Evolutionary conservation across 2,329 filamentous ascomycete genomes (phyloP), one percentile per base, ranked within the genome.

Genomic region (Mariannaea sp.): DNA sequence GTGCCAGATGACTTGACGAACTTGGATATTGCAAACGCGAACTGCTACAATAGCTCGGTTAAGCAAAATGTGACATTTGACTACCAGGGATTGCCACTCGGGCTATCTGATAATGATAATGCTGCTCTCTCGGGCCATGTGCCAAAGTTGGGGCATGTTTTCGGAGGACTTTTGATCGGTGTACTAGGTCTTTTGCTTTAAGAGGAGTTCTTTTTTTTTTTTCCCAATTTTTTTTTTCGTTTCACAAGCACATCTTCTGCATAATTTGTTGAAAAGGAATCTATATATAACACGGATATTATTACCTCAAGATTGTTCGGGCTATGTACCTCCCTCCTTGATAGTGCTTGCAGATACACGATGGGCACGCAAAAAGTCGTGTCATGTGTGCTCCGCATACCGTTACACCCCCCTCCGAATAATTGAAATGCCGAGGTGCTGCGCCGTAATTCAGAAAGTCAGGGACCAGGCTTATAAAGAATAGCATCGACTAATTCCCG

Each of bases 1-100:
- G 79, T 86, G 14, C 81, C 88, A 1, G 84, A 91, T 68, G 89
- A 92, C 61, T 71, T 92, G 30, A 78, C 65, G 6, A 77, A 79
- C 3, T 71, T 90, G 55, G 87, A 92, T 62, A 84, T 92, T 54
- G 77, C 75, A 3, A 82, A 81, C 38, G 88, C 88, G 1, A 77
- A 87, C 53, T 92, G 89, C 68, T 78, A 83, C 62, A 92, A 91
- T 62, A 62, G 71, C 24, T 79, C 77, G 0, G 79, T 92, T 5
- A 70, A 74, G 30, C 88, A 92, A 70, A 90, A 91, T 56, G 75
- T 92, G 35, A 90, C 87, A 0, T 92, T 90, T 64, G 78, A 79
- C 8, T 79, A 80, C 55, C 86, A 89, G 67, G 85, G 82, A 0
- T 61, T 84, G 51, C 80, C 79, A 1, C 78, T 80, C 38, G 77